These are phyloP conservation scores for Claviceps cyperi DNA, from an alignment of 2,329 filamentous ascomycete genomes.

Conservation along the genomic window DNA sequence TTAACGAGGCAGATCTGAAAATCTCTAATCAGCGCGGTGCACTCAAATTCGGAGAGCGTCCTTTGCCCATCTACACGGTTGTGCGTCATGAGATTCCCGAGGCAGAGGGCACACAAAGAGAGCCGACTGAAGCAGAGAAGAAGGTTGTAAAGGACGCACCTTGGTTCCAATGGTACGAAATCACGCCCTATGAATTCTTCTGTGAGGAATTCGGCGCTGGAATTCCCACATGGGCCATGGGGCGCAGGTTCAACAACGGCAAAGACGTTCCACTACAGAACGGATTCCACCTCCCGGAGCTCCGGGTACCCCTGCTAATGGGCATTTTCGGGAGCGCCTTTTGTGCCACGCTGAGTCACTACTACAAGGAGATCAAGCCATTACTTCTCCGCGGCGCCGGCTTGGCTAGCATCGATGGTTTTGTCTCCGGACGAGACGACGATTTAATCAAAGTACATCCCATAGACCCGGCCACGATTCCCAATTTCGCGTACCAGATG, in stretches of 20 bases:
- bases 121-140: constrained; percentile 18
- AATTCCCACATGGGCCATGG: constrained; percentile 89
- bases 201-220: constrained; percentile 85
- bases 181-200: constrained; percentile 88
- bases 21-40: constrained; percentile 73
- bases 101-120: constrained; percentile 25
- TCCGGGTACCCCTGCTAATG: constrained; percentile 70
- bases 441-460: constrained; percentile 87
- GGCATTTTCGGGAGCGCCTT: constrained; percentile 97
- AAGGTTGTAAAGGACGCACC: constrained; percentile 47
- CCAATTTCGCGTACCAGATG: constrained; percentile 81
- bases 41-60: constrained; percentile 63
- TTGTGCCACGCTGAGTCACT: constrained; percentile 88
- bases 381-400: constrained; percentile 61
- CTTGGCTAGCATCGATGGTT: constrained; percentile 61
- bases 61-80: constrained; percentile 87
- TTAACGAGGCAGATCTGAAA: constrained; percentile 71
- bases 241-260: constrained; percentile 66
- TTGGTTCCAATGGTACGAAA: constrained; percentile 98
- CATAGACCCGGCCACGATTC: constrained; percentile 79
- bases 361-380: constrained; percentile 87
- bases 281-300: constrained; percentile 63
- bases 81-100: constrained; percentile 86
- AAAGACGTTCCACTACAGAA: constrained; percentile 35
- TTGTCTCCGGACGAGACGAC: constrained; percentile 70